phyloP scores from a whole-genome alignment of 805 yeast species.

The Ogataea zsoltii region DNA sequence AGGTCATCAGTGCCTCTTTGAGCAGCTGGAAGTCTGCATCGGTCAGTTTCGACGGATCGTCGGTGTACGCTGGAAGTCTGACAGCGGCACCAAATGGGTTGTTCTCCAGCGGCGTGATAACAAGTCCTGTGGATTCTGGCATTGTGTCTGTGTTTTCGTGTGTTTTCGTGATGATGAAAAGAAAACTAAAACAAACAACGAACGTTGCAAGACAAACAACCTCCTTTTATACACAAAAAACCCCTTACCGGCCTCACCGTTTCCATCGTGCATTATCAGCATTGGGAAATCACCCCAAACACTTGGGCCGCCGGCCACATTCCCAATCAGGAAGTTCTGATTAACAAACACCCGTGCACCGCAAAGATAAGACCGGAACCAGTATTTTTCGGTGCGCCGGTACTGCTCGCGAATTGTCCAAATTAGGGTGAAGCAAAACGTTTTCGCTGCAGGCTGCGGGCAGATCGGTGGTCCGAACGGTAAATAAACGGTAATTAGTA shows the following conservation, averaged over 20 bases:
- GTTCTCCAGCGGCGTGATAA: conserved; percentile 47
- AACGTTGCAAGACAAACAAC: too few species aligned
- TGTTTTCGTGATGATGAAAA: too few species aligned
- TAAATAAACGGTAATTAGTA: conserved; percentile 1
- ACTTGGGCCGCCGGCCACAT: not conserved
- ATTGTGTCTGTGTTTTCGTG: conserved; percentile 11
- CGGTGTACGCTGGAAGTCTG: conserved; percentile 63
- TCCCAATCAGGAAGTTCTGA: conserved; percentile 1
- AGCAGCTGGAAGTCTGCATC: conserved; percentile 65
- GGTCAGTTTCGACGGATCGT: conserved; percentile 69
- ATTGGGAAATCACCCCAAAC: not conserved
- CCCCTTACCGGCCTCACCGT: not conserved
- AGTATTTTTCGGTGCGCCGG: conserved; percentile 2
- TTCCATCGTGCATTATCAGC: not conserved
- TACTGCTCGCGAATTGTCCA: not conserved
- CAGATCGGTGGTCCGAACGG: not conserved
- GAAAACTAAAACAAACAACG: too few species aligned
- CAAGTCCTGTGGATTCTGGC: conserved; percentile 30
- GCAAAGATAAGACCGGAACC: not conserved
- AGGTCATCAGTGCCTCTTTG: conserved; percentile 61
- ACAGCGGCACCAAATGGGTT: conserved; percentile 71
- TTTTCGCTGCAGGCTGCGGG: too few species aligned
- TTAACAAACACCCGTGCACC: not conserved
- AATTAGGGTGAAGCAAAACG: too few species aligned
- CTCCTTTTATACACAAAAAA: not conserved